Percentiles rank a stretch among this genome's conserved stretches.
phyloP scores from a whole-genome alignment of 805 yeast genomes.

The Starmerella riodocensis region DNA sequence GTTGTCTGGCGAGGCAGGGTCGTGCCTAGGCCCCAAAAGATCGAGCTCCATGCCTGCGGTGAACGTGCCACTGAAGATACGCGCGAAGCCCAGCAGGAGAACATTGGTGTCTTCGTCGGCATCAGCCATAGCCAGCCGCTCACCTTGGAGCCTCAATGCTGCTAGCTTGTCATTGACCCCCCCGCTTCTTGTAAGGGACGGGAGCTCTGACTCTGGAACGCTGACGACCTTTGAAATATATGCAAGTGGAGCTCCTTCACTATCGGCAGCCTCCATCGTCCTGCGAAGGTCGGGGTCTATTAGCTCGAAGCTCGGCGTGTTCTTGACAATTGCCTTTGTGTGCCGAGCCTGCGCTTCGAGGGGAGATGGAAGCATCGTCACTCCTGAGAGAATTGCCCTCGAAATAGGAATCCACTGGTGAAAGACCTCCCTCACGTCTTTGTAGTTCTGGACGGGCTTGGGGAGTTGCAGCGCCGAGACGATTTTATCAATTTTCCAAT shows the following conservation, averaged over 20 bases:
- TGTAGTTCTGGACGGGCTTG: constrained; percentile 40
- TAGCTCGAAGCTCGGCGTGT: constrained; percentile 39
- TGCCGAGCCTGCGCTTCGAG: constrained; percentile 57
- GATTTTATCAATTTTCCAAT: constrained; percentile 62
- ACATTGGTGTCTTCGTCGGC: constrained; percentile 30
- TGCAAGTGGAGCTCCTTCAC: constrained; percentile 52
- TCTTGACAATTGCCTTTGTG: constrained; percentile 50
- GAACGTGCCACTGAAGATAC: constrained; percentile 78
- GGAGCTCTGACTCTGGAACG: constrained; percentile 68
- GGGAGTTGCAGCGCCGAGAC: constrained; percentile 49
- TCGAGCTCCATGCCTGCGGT: constrained; percentile 59
- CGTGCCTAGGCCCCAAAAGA: constrained; percentile 77
- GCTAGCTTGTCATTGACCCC: constrained; percentile 23
- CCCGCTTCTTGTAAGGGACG: constrained; percentile 25
- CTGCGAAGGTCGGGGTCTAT: constrained; percentile 36
- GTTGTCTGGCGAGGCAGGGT: constrained; percentile 46
- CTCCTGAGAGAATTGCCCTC: constrained; percentile 68
- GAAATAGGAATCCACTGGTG: constrained; percentile 93
- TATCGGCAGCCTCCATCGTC: constrained; percentile 56
- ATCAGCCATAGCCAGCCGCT: constrained; percentile 30
- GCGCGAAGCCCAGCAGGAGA: constrained; percentile 71
- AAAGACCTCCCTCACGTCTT: constrained; percentile 46
- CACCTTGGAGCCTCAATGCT: constrained; percentile 39
- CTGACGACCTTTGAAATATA: constrained; percentile 85
- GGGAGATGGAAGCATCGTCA: constrained; percentile 83